These are phyloP conservation scores for Pinus tabuliformis DNA, from an alignment of 75 land plant species.

Conservation along the genomic window DNA sequence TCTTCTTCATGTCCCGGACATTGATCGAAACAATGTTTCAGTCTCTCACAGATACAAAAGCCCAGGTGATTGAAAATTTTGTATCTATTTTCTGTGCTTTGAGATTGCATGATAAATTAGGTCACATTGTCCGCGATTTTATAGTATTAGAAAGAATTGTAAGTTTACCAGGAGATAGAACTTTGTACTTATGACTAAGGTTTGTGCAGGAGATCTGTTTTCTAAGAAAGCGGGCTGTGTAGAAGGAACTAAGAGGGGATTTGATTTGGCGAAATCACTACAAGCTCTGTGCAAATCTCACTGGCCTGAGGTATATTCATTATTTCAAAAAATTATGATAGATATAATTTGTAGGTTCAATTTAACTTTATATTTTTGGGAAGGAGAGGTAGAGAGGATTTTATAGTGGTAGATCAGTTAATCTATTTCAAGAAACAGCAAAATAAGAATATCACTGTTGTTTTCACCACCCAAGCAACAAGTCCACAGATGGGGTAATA, in stretches of 20 bases:
- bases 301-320: neutral
- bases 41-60: no score
- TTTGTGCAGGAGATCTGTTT: neutral
- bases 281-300: neutral
- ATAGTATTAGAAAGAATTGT: neutral
- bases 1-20: constrained; percentile 43
- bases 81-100: neutral
- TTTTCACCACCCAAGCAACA: neutral
- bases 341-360: neutral
- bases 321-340: neutral
- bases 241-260: neutral
- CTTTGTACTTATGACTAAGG: neutral
- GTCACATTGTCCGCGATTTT: neutral
- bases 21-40: neutral
- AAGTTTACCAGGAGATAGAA: neutral
- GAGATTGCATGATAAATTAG: neutral
- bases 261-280: constrained; percentile 1
- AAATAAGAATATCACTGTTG: neutral
- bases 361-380: neutral
- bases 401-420: neutral
- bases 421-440: no score
- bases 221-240: neutral
- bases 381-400: neutral
- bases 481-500: no score
- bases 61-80: neutral